Evolutionary conservation across 495 filamentous ascomycete species (phyloP), one percentile per base, ranked within the genome.

Genomic region (Amphirosellinia nigrospora): DNA sequence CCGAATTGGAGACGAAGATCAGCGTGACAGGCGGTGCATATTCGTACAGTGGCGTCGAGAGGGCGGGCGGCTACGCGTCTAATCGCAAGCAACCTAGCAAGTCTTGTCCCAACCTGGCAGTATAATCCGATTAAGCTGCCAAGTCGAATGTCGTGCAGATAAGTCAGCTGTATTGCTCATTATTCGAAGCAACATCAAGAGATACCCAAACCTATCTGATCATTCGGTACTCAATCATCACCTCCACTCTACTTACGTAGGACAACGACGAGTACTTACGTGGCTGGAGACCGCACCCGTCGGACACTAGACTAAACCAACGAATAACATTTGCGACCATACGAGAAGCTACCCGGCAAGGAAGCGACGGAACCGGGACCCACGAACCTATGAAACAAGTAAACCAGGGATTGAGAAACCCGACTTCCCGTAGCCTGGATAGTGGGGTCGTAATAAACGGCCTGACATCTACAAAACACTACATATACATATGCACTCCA

Each of bases 21-120:
- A 60, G 56, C 58, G 58, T 61, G 58, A 61, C 58, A 23, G 10
- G 56, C 36, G 11, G 34, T 58, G 36, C 56, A 60, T 60, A 36
- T 36, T 58, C 66, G 23, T 52, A 71, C 71, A 73, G 69, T 73
- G 71, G 69, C 67, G 71, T 75, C 68, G 23, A 46, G 59, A 69
- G 32, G 67, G 58, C 68, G 46, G 74, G 74, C 74, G 74, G 74
- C 74, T 74, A 76, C 70, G 72, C 74, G 74, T 73, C 74, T 76
- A 74, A 63, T 45, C 38, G 30, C 30, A n/a, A 58, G 39, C 66
- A 63, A 39, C 66, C 56, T 15, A 19, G 30, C 30, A 46, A 64
- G 28, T 15, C 60, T 16, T 6, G 21, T 28, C 61, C 2, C 23
- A 6, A 38, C n/a, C 62, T 39, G 11, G 38, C 30, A 63, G 60